Percentiles rank a stretch among this genome's conserved stretches.
Evolutionary conservation across 1,139 yeast species (phyloP).

Genomic region (Tardiomyces depauwii): DNA sequence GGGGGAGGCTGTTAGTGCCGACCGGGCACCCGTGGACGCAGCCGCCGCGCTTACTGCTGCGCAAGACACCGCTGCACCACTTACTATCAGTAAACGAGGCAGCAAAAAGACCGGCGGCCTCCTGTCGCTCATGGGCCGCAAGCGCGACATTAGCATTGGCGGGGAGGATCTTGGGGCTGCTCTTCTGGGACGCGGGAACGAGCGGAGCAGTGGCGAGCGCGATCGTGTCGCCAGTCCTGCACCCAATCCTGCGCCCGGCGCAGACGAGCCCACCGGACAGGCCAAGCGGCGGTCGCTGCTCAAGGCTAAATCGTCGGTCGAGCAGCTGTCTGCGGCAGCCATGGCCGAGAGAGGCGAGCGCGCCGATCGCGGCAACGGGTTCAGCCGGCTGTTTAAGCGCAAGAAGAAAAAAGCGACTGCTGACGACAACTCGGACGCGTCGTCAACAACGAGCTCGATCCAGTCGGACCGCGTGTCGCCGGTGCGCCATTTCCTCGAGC

Average conservation of each 20-base stretch:
- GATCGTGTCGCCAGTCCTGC: neutral
- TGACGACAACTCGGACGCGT: neutral
- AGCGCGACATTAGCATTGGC: neutral
- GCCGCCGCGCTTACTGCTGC: neutral
- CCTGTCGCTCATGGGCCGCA: neutral
- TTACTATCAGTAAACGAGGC: neutral
- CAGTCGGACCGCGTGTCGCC: neutral
- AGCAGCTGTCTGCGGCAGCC: slow-evolving; percentile 8
- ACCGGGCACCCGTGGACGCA: neutral
- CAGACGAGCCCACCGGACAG: neutral
- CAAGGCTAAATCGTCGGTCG: slow-evolving; percentile 21
- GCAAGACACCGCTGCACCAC: neutral
- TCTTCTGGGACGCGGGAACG: slow-evolving; percentile 4
- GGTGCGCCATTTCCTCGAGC: neutral
- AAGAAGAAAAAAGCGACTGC: neutral
- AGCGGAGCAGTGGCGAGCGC: neutral
- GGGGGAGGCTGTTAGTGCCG: too few species aligned
- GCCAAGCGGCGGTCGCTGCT: slow-evolving; percentile 18
- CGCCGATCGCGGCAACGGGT: neutral
- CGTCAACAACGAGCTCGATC: neutral
- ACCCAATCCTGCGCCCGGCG: neutral
- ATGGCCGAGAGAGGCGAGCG: neutral
- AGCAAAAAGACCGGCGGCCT: neutral
- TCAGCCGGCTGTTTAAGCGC: neutral
- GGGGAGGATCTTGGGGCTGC: slow-evolving; percentile 14